Base-by-base conservation (phyloP, 768 basidiomycete species). In the Saitozyma podzolica region DNA sequence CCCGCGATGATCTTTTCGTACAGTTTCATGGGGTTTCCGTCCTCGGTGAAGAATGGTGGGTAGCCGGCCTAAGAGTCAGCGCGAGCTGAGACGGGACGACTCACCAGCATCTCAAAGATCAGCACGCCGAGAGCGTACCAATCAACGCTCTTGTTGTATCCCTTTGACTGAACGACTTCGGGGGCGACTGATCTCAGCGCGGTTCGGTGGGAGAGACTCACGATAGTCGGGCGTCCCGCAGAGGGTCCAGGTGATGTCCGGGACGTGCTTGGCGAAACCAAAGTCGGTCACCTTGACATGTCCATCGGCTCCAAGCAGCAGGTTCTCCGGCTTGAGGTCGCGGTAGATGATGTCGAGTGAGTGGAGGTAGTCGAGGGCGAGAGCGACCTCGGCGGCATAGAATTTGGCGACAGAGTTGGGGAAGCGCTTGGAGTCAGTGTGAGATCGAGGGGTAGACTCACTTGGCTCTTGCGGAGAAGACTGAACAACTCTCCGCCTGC, bases 211-310 rank as follows among this genome's bases (percentile, higher is more conserved):
- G 8, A 47, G 6, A 0, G 9, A 78, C 76, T 71, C 63, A 79
- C 78, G 74, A 66, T 80, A 80, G 65, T 80, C 80, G n/a, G 80
- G 80, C 16, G 80, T 80, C 3, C 78, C 79, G 70, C 80, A 80
- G 19, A 80, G 63, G 40, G 80, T 80, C 80, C 80, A 80, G 3
- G 80, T 80, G 54, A 80, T 79, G 53, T 65, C 66, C 53, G 65
- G 76, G 43, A 74, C 55, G 50, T 68, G 70, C 42, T 77, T 75
- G 41, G 79, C 78, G 74, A 97, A 96, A 13, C 94, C 94, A 71
- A 97, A 97, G 77, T 97, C 94, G 14, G 93, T 92, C 41, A 97
- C 88, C 80, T 95, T 96, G 81, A 97, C 92, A 78, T 97, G 93
- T 0, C 94, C 94, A 74, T 96, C 93, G n/a, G 87, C 84, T 65